Conservation (phyloP, 2,329 filamentous ascomycete species). For the Colletotrichum tabaci region DNA sequence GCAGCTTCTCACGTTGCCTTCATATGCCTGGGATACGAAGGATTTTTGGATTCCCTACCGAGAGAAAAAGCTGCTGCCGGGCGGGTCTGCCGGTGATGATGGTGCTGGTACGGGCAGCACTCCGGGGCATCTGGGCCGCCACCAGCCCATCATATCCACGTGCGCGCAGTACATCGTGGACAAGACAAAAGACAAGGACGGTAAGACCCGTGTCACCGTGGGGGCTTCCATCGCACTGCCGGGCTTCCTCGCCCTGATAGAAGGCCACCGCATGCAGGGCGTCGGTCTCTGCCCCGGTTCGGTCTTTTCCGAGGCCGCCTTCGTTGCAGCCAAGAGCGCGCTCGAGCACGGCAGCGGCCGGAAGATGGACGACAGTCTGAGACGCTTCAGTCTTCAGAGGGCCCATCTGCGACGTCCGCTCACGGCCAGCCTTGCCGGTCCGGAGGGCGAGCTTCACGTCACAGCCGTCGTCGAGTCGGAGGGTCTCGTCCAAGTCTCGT, state of each 20-base stretch:
- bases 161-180: conserved; percentile 3
- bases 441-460: conserved; percentile 9
- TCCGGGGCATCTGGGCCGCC: neutral
- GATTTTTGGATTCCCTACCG: conserved; percentile 31
- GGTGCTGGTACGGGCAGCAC: neutral
- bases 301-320: conserved; percentile 1
- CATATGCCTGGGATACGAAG: conserved; percentile 26
- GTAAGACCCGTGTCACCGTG: neutral
- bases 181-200: neutral
- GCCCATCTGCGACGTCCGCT: conserved; percentile 18
- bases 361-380: conserved; percentile 8
- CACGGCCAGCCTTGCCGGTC: conserved; percentile 9
- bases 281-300: conserved; percentile 2
- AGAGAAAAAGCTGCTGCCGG: neutral
- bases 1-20: conserved; percentile 6
- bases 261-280: neutral
- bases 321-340: conserved; percentile 2
- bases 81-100: neutral
- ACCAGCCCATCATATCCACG: neutral
- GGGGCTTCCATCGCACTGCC: neutral
- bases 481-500: neutral
- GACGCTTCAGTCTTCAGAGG: neutral
- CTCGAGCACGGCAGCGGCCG: neutral
- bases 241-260: neutral
- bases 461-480: conserved; percentile 7